Base-by-base conservation (phyloP, 2,329 filamentous ascomycete genomes). In the Aspergillus nomiae region DNA sequence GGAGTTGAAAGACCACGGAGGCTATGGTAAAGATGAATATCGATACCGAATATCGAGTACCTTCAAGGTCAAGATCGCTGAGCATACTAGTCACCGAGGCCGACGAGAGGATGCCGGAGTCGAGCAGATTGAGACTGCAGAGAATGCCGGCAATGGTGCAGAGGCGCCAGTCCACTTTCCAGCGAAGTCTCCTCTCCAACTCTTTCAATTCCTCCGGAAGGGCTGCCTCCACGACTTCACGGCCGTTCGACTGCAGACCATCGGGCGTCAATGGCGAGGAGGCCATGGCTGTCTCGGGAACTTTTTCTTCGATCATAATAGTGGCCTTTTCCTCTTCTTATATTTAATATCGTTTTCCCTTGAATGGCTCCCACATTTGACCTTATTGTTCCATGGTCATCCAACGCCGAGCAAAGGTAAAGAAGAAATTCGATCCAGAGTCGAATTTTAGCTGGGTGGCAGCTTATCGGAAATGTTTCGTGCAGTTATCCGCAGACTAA, bases 1-100 rank as follows among this genome's bases (percentile, higher is more conserved):
- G 89, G 9, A 91, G 78, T 73, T 91, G 89, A 70, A 90, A 91
- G 11, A 84, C 83, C 46, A 92, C 88, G 69, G 84, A 87, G 6
- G 88, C 82, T 60, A 91, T 83, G 11, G 89, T 91, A 76, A 91
- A 91, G 73, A 91, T 90, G 78, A 91, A 89, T 62, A 92, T 91
- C 26, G 87, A 84, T 5, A 91, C 84, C 1, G 87, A 89, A 68
- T 89, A 92, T 45, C 89, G 82, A 66, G 89, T 86, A 26, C 89
- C 89, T 48, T 86, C 83, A 14, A 92, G 79, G 19, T 84, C 83
- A 48, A 92, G 80, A 70, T 92, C 89, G 12, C 78, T 71, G 54
- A 88, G 82, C 86, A 91, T 90, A 30, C 83, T 87, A 0, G 89
- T 91, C 11, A 91, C 89, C 1, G 88, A 87, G 0, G 89, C 90